Conservation (phyloP, 257 asterid species). For the Pogostemon cablin region DNA sequence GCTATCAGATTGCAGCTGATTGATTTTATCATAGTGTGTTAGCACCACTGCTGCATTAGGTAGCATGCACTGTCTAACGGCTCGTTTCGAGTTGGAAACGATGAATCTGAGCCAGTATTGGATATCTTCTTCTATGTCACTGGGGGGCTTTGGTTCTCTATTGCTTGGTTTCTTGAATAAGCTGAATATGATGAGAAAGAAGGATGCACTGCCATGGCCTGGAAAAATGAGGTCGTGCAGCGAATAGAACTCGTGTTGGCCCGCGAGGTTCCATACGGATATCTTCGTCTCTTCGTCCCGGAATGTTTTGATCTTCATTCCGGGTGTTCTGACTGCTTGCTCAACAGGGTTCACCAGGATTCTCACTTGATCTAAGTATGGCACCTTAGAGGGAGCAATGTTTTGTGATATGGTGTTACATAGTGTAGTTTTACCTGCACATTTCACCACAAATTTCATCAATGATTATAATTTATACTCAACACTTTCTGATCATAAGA, state of each 20-base stretch:
- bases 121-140: conserved; percentile 77
- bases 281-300: conserved; percentile 71
- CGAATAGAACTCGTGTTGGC: conserved; percentile 67
- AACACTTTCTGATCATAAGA: too few relatives aligned
- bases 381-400: conserved; percentile 57
- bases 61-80: conserved; percentile 72
- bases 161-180: conserved; percentile 64
- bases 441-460: conserved; percentile 16
- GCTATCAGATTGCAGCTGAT: conserved; percentile 47
- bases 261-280: conserved; percentile 80
- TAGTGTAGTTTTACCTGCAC: conserved; percentile 72
- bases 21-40: conserved; percentile 72
- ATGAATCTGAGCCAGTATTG: conserved; percentile 79
- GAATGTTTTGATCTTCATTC: conserved; percentile 63
- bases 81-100: conserved; percentile 72
- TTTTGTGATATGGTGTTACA: conserved; percentile 60
- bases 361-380: conserved; percentile 66
- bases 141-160: conserved; percentile 50
- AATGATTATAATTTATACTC: background rate
- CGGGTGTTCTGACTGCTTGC: conserved; percentile 62
- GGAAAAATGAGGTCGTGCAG: conserved; percentile 86
- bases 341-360: conserved; percentile 76
- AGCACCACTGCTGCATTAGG: conserved; percentile 80
- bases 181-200: conserved; percentile 63
- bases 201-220: conserved; percentile 74